phyloP scores from a whole-genome alignment of 1,284 basidiomycete species.

The Spongispora temasekensis region DNA sequence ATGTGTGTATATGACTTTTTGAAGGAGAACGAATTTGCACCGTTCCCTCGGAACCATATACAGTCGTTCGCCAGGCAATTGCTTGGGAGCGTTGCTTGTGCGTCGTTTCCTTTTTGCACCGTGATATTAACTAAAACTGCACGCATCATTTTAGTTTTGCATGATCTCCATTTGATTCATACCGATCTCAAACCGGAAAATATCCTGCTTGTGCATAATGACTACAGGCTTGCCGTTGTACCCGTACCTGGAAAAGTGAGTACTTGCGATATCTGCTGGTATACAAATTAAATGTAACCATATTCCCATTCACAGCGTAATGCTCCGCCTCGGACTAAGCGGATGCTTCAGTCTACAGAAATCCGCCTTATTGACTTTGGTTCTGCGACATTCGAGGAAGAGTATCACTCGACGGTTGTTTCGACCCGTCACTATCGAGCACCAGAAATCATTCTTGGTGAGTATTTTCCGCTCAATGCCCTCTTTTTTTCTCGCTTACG shows the following conservation, averaged over 20 bases:
- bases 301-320: conserved; percentile 50
- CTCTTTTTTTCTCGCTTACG: conserved; percentile 12
- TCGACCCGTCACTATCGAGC: conserved; percentile 98
- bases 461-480: conserved; percentile 24
- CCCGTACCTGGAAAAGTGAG: conserved; percentile 60
- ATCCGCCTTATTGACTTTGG: conserved; percentile 99
- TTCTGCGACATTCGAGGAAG: conserved; percentile 96
- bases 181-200: conserved; percentile 99
- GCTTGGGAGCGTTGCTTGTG: conserved; percentile 92
- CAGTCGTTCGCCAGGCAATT: conserved; percentile 95
- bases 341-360: conserved; percentile 84
- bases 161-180: conserved; percentile 90
- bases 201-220: conserved; percentile 91
- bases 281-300: conserved; percentile 10
- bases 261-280: conserved; percentile 7
- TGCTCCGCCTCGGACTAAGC: conserved; percentile 61
- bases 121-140: conserved; percentile 11
- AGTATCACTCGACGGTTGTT: conserved; percentile 98
- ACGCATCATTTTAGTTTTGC: conserved; percentile 66
- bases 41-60: conserved; percentile 95
- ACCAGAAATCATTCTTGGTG: conserved; percentile 97
- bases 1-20: conserved; percentile 99
- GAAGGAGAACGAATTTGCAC: conserved; percentile 96
- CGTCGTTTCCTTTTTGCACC: conserved; percentile 37
- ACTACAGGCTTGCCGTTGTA: conserved; percentile 62